Conservation (phyloP, 768 basidiomycete genomes). For the Steccherinum ochraceum region DNA sequence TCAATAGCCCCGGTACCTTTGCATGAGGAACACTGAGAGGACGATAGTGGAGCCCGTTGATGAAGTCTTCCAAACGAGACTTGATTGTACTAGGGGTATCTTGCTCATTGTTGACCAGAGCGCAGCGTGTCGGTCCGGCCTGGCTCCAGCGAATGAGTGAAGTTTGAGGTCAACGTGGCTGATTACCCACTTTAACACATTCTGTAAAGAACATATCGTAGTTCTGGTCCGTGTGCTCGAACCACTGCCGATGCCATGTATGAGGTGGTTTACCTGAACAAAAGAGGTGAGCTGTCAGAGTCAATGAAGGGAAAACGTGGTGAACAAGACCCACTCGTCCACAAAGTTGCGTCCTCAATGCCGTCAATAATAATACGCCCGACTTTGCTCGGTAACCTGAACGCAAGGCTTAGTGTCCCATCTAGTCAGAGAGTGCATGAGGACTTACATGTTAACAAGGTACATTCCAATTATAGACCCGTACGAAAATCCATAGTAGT, state of each 20-base stretch:
- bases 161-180: not conserved
- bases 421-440: too few relatives aligned
- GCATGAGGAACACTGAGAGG: constrained; percentile 21
- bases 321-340: too few relatives aligned
- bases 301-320: too few relatives aligned
- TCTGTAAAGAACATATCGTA: constrained; percentile 22
- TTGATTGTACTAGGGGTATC: not conserved
- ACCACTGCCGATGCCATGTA: constrained; percentile 16
- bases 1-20: constrained; percentile 20
- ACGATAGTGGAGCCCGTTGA: constrained; percentile 16
- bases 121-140: not conserved
- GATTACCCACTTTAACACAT: constrained; percentile 18
- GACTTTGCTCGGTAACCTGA: constrained; percentile 25
- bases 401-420: too few relatives aligned
- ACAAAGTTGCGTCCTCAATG: constrained; percentile 22
- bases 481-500: constrained; percentile 27
- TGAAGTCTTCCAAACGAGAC: constrained; percentile 17
- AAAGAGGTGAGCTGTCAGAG: too few relatives aligned
- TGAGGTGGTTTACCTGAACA: constrained; percentile 14
- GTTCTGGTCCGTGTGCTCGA: constrained; percentile 17
- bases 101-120: not conserved
- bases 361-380: constrained; percentile 26
- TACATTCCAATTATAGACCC: constrained; percentile 26
- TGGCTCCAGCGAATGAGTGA: not conserved
- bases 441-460: constrained; percentile 26